Percentiles rank a stretch among this genome's conserved stretches.
Conservation (phyloP, 148 eudicot species). For the Chenopodium album region DNA sequence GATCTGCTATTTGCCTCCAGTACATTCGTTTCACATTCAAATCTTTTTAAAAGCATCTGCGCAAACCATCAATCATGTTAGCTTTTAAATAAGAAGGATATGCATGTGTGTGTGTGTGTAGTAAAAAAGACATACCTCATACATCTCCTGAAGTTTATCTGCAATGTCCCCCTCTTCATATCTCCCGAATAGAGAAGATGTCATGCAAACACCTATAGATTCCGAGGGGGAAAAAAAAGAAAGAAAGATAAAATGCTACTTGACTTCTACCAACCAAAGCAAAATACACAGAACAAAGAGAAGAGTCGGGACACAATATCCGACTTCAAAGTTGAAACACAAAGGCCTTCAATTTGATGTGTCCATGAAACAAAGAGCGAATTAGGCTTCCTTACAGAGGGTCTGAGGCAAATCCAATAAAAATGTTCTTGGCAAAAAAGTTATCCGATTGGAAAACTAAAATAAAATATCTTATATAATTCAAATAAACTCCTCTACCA, state of each 20-base stretch:
- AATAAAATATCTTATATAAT: no score
- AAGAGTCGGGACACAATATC: neutral
- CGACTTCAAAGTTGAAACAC: neutral
- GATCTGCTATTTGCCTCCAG: constrained; percentile 35
- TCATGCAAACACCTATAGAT: constrained; percentile 65
- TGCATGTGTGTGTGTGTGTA: no score
- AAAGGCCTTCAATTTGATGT: no score
- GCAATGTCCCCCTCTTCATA: constrained; percentile 34
- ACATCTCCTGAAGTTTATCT: constrained; percentile 66
- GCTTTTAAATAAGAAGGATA: neutral
- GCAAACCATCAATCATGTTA: constrained; percentile 9
- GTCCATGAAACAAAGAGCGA: no score
- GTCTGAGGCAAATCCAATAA: no score
- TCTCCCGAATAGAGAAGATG: constrained; percentile 50
- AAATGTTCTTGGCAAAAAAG: no score
- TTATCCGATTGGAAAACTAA: no score
- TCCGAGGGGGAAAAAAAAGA: constrained; percentile 13
- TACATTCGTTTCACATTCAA: constrained; percentile 52
- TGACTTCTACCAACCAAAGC: neutral
- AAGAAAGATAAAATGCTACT: neutral
- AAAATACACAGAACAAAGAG: neutral
- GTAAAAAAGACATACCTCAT: constrained; percentile 47
- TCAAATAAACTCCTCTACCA: no score
- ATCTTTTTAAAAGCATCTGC: constrained; percentile 59
- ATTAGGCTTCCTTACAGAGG: no score